A percentile compares a stretch with the other conserved stretches of the same genome.
Conservation (phyloP, 495 filamentous ascomycete species). For the Trypethelium eluteriae region DNA sequence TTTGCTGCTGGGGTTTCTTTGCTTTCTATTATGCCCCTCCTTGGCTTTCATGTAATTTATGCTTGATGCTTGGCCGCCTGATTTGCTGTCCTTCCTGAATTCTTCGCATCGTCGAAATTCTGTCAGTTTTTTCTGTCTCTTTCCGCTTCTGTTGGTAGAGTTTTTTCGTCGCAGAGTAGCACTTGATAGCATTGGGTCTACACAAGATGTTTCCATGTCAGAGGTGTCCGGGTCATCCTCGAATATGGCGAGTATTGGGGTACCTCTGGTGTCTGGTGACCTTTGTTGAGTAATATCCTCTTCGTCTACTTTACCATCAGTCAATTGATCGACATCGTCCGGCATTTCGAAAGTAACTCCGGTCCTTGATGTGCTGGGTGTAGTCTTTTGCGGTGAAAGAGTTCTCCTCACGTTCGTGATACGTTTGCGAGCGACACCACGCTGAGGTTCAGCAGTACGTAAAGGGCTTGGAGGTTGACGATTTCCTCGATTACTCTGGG, state of each 20-base stretch:
- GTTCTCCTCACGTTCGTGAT: slow-evolving; percentile 10
- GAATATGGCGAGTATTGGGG: slow-evolving; percentile 3
- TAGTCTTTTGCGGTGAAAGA: slow-evolving; percentile 1
- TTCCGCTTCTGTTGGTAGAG: slow-evolving; percentile 12
- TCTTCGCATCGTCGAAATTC: slow-evolving; percentile 29
- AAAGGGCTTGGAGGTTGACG: not conserved
- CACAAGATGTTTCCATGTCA: slow-evolving; percentile 47
- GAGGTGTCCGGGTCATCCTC: slow-evolving; percentile 2
- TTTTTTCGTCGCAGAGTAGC: slow-evolving; percentile 23
- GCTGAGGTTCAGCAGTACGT: slow-evolving; percentile 32
- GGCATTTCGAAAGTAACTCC: not conserved
- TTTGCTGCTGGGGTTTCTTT: slow-evolving; percentile 16
- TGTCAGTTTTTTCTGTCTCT: slow-evolving; percentile 28
- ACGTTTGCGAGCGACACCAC: slow-evolving; percentile 42
- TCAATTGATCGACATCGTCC: not conserved
- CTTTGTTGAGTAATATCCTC: not conserved
- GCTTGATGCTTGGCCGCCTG: not conserved
- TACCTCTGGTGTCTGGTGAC: slow-evolving; percentile 2
- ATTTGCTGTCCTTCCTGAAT: no score
- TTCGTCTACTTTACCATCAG: not conserved
- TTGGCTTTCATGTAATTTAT: not conserved
- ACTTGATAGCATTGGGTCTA: slow-evolving; percentile 50
- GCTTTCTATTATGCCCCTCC: slow-evolving; percentile 42
- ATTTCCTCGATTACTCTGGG: not conserved
- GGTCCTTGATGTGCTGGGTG: not conserved